These are phyloP conservation scores for Galeopsis tetrahit DNA, from an alignment of 257 asterid species.

Conservation along the genomic window DNA sequence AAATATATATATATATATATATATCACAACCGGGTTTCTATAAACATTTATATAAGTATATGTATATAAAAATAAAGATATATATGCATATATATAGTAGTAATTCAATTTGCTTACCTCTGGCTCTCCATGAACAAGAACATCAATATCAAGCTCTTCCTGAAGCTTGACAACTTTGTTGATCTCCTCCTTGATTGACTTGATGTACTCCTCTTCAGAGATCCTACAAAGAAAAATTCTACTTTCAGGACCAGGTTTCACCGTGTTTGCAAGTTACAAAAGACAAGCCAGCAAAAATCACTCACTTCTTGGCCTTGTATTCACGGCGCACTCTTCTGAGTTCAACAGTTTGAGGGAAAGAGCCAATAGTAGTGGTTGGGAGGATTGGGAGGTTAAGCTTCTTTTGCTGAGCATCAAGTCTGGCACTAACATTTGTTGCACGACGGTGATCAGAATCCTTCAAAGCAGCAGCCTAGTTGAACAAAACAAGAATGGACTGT, in stretches of 20 bases:
- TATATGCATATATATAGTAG: too few relatives aligned
- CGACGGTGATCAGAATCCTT: slow-evolving; percentile 98
- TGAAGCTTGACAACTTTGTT: slow-evolving; percentile 93
- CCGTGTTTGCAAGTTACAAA: neutral
- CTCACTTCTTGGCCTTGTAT: slow-evolving; percentile 93
- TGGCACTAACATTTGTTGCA: slow-evolving; percentile 86
- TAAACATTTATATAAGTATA: too few relatives aligned
- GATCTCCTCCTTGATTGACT: slow-evolving; percentile 86
- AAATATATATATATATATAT: too few relatives aligned
- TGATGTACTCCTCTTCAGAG: slow-evolving; percentile 85
- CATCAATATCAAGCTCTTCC: slow-evolving; percentile 98
- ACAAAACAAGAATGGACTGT: slow-evolving; percentile 10
- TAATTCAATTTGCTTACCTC: slow-evolving; percentile 60
- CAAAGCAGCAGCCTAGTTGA: slow-evolving; percentile 72
- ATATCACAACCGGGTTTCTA: too few relatives aligned
- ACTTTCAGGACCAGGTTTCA: slow-evolving; percentile 27
- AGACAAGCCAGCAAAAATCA: slow-evolving; percentile 15
- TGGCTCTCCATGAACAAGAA: slow-evolving; percentile 98
- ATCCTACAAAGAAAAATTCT: slow-evolving; percentile 52
- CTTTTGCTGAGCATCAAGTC: slow-evolving; percentile 98
- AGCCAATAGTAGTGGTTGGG: slow-evolving; percentile 98
- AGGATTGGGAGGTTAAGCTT: slow-evolving; percentile 96
- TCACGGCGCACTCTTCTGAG: slow-evolving; percentile 98
- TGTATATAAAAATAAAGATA: too few relatives aligned
- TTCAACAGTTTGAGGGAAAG: slow-evolving; percentile 94